Evolutionary conservation across 1,284 basidiomycete genomes (phyloP), one percentile per base, ranked within the genome.

Genomic region (Rhodotorula sp.): DNA sequence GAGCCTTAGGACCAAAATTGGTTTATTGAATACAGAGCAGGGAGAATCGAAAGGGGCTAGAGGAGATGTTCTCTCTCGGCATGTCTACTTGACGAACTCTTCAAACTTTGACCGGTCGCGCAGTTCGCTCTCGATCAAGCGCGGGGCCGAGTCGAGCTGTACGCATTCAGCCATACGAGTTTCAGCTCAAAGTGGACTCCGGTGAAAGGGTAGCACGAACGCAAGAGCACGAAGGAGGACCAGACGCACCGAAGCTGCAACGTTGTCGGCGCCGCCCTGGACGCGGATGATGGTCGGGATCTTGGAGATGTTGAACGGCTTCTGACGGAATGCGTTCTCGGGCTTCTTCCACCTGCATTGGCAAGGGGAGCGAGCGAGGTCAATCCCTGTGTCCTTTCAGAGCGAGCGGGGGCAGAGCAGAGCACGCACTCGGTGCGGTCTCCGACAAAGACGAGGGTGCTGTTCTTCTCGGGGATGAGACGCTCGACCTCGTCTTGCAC

Each of bases 361-460:
- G 15, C 12, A n/a, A n/a, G n/a, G 26, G 29, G 54, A 31, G 29
- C 21, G 34, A 14, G 46, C 23, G n/a, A 57, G 52, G 29, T 26
- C 20, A 34, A 34, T 34, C 34, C 34, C 34, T 34, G 34, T 34
- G 34, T 7, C 34, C 34, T 34, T 34, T 6, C 34, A 34, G 34
- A 8, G 34, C 34, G 34, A 34, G 34, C 21, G 3, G 12, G 18
- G 12, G 1, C 46, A 70, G 71, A 23, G 1, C 46, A 70, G 71
- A 23, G 10, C 15, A 12, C n/a, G 61, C 31, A 75, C 91, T 88
- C 87, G 67, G 84, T 69, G 75, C 81, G 84, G 76, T 88, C 85
- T 12, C 91, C 92, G 66, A 92, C 90, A 80, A 90, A 91, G 65
- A 90, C 84, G 64, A 93, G 84, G 60, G 88, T 81, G 16, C 85